Evolutionary conservation across 176 grass and related monocot genomes (phyloP), one percentile per base, ranked within the genome.

Genomic region (Ananas comosus): DNA sequence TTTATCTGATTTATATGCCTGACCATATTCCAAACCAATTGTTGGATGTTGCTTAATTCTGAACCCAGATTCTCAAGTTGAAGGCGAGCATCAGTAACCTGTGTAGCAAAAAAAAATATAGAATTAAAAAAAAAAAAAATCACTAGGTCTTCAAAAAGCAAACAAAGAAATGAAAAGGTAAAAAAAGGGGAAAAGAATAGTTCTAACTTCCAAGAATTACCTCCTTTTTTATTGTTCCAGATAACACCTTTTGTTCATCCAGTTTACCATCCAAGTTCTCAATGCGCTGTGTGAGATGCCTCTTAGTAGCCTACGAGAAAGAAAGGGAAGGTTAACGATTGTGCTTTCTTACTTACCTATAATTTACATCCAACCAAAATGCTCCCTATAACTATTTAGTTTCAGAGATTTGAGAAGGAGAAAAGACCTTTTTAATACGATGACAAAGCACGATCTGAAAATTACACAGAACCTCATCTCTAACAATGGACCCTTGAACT

Each of bases 231-330:
- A 93, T 99, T 80, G 87, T 81, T 76, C 87, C 87, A 75, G 89
- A 88, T 33, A 93, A 77, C 33, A 86, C 89, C 72, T 99, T 99
- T 70, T 99, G 89, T 75, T 99, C 89, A 84, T 93, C 94, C 78
- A 99, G 82, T 81, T 99, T 99, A 59, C 91, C 89, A 81, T 99
- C 94, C 81, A 99, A 77, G 74, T 85, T 93, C 71, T 88, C 84
- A 48, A 99, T 99, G 53, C 94, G 86, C 57, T 99, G 94, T 50
- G 89, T 93, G 65, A 99, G 80, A 88, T 99, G 94, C 70, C 70
- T 91, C 77, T 99, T 99, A 82, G 89, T 80, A 64, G 87, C 82
- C 93, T 96, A 81, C 72, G 70, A 22, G 83, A 85, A 33, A 61
- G 73, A 11, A 81, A 50, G 6, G 81, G 54, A 73, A 77, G 29